Percentiles rank a stretch among this genome's conserved stretches.
These are phyloP conservation scores for Arxiozyma slooffiae DNA, from an alignment of 1,139 yeast species.

Conservation along the genomic window DNA sequence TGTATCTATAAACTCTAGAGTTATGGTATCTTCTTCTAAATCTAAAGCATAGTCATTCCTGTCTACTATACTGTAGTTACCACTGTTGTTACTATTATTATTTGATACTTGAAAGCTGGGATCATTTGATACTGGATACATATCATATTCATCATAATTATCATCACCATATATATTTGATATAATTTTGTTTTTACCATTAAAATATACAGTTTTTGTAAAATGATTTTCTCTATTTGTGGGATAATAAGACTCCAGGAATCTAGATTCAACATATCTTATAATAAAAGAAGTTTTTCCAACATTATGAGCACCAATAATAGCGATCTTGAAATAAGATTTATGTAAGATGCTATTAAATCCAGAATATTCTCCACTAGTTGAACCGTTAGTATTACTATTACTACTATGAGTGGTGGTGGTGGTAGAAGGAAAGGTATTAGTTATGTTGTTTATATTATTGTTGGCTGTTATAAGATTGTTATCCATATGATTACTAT, in stretches of 20 bases:
- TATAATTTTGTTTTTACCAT: constrained; percentile 38
- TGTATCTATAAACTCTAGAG: constrained; percentile 80
- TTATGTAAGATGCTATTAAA: neutral
- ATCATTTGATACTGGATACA: neutral
- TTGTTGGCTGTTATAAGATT: neutral
- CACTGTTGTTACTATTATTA: neutral
- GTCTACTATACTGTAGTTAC: neutral
- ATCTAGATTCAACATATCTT: constrained; percentile 79
- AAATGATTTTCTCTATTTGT: constrained; percentile 79
- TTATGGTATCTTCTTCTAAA: constrained; percentile 36
- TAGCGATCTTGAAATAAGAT: constrained; percentile 36
- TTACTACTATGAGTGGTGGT: neutral
- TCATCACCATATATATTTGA: neutral
- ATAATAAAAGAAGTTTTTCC: constrained; percentile 85
- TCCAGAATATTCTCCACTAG: neutral
- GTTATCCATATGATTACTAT: neutral
- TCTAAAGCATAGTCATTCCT: neutral
- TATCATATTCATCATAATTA: neutral
- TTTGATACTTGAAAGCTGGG: neutral
- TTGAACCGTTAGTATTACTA: neutral
- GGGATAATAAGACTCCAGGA: constrained; percentile 84
- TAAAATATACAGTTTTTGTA: constrained; percentile 51
- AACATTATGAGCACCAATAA: constrained; percentile 83
- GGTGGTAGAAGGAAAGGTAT: neutral
- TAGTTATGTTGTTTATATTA: neutral